Conservation (phyloP, 2,329 filamentous ascomycete genomes). For the Colletotrichum sp. region DNA sequence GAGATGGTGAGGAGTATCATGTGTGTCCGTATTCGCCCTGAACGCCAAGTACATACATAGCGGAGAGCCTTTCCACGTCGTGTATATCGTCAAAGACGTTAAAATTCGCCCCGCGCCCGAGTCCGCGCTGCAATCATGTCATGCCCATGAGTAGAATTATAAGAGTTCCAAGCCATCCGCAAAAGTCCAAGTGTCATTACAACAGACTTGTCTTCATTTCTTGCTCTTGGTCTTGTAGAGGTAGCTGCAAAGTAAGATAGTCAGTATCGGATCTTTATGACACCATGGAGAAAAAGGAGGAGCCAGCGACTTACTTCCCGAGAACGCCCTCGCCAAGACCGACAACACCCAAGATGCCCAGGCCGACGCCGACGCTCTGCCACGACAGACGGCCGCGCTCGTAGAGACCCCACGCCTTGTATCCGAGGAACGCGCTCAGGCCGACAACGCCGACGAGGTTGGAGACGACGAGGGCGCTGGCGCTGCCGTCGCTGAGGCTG, state of each 20-base stretch:
- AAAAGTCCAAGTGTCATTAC: not conserved
- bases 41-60: slow-evolving; percentile 20
- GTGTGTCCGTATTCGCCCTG: slow-evolving; percentile 7
- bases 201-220: slow-evolving; percentile 25
- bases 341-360: slow-evolving; percentile 55
- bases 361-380: slow-evolving; percentile 55
- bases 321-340: slow-evolving; percentile 55
- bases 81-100: slow-evolving; percentile 10
- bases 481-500: slow-evolving; percentile 49
- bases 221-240: slow-evolving; percentile 39
- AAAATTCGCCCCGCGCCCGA: slow-evolving; percentile 1
- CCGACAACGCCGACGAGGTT: slow-evolving; percentile 60
- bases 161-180: slow-evolving; percentile 1
- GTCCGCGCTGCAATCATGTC: slow-evolving; percentile 12
- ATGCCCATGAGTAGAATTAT: slow-evolving; percentile 1
- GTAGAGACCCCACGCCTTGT: slow-evolving; percentile 61
- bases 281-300: not conserved
- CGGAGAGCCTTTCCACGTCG: slow-evolving; percentile 3
- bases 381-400: slow-evolving; percentile 56
- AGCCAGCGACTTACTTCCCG: slow-evolving; percentile 40
- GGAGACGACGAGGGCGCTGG: slow-evolving; percentile 46
- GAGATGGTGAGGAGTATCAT: slow-evolving; percentile 12
- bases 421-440: slow-evolving; percentile 57
- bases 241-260: slow-evolving; percentile 28
- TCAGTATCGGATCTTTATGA: not conserved